Evolutionary conservation across 352 stramenopile species (phyloP).

Genomic region (Pythium dissotocum): DNA sequence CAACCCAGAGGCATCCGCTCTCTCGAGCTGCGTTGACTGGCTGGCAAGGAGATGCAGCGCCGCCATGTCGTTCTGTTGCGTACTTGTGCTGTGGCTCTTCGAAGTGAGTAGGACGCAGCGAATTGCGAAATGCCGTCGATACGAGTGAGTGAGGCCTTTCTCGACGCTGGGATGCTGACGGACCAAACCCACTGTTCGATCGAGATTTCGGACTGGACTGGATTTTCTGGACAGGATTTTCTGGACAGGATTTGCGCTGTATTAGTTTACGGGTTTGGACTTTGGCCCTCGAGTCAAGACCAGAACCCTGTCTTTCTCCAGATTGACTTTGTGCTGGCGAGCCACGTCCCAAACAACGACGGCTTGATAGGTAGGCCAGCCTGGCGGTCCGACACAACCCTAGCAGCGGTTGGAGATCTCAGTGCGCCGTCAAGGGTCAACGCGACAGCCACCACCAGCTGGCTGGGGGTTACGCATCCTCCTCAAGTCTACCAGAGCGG

Average conservation of each 20-base stretch:
- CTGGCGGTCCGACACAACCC: neutral
- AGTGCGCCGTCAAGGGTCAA: neutral
- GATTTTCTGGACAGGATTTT: neutral
- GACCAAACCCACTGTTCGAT: too few relatives aligned
- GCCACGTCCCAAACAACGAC: neutral
- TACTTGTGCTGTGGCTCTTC: neutral
- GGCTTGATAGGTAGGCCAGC: neutral
- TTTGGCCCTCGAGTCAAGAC: neutral
- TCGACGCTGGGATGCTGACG: neutral
- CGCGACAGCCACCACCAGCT: neutral
- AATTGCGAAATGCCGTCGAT: constrained; percentile 18
- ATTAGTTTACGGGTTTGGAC: neutral
- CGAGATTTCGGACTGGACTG: too few relatives aligned
- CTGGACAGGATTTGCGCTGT: neutral
- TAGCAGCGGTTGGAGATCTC: neutral
- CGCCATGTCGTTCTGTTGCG: constrained; percentile 9
- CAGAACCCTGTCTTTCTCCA: neutral
- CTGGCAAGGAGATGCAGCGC: constrained; percentile 23
- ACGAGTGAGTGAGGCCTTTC: neutral
- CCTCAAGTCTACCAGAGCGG: neutral
- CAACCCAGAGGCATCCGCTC: neutral
- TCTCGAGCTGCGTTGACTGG: constrained; percentile 22
- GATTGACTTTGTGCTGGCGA: neutral
- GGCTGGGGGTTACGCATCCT: neutral
- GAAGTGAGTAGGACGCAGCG: neutral